Evolutionary conservation across 1,284 basidiomycete species (phyloP).

Genomic region (Uromyces viciae-fabae): DNA sequence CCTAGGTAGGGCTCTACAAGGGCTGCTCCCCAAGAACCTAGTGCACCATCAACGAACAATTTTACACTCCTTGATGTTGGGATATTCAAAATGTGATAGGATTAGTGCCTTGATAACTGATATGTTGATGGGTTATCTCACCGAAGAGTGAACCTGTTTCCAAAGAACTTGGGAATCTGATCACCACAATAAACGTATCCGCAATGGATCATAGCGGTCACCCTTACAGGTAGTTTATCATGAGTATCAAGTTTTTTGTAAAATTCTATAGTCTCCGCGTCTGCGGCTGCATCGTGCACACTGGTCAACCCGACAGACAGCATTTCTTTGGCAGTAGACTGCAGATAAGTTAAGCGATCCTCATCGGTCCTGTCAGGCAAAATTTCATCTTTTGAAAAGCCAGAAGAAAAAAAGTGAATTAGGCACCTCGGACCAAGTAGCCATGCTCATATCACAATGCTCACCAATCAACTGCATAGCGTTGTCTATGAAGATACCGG

Average conservation of each 20-base stretch:
- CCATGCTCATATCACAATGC: not conserved
- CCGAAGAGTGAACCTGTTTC: slow-evolving; percentile 29
- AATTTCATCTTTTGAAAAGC: slow-evolving; percentile 31
- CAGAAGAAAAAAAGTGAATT: not conserved
- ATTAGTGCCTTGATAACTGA: not conserved
- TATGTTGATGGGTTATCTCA: not conserved
- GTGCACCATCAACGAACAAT: slow-evolving; percentile 52
- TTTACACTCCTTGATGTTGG: slow-evolving; percentile 49
- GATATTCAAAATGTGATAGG: not conserved
- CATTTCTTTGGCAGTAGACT: slow-evolving; percentile 36
- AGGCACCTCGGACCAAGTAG: not conserved
- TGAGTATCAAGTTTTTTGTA: slow-evolving; percentile 32
- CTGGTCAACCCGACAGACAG: slow-evolving; percentile 36
- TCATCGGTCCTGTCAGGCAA: slow-evolving; percentile 33
- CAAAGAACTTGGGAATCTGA: slow-evolving; percentile 11
- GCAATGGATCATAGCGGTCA: slow-evolving; percentile 36
- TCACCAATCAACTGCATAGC: slow-evolving; percentile 51
- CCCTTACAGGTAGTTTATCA: slow-evolving; percentile 34
- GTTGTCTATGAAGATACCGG: slow-evolving; percentile 51
- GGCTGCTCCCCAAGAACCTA: slow-evolving; percentile 52
- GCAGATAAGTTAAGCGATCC: slow-evolving; percentile 22
- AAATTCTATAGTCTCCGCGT: slow-evolving; percentile 28
- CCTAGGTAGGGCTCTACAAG: slow-evolving; percentile 51
- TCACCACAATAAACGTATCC: slow-evolving; percentile 36
- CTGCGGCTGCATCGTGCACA: slow-evolving; percentile 38